Percentiles rank a stretch among this genome's conserved stretches.
These are phyloP conservation scores for Artemisia princeps DNA, from an alignment of 140 eudicot genomes.

Conservation along the genomic window DNA sequence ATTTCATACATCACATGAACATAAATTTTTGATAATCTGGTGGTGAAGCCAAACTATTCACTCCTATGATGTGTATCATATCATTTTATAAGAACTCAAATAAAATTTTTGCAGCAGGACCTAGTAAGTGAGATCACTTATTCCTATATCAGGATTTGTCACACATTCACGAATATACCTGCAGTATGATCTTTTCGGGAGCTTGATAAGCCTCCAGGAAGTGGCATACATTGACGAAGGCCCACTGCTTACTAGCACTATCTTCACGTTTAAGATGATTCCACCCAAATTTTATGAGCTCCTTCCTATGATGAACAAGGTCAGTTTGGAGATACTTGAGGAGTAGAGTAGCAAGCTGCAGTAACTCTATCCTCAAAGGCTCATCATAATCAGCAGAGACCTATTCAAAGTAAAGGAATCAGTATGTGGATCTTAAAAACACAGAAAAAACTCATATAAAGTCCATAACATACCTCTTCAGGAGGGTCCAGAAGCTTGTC, in stretches of 20 bases:
- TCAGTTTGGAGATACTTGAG: constrained; percentile 92
- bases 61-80: too few relatives aligned
- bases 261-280: constrained; percentile 99
- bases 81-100: neutral
- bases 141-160: constrained; percentile 2
- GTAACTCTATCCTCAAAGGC: constrained; percentile 94
- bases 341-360: constrained; percentile 94
- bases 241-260: constrained; percentile 99
- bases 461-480: constrained; percentile 62
- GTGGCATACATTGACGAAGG: constrained; percentile 98
- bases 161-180: constrained; percentile 39
- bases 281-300: constrained; percentile 99
- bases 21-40: too few relatives aligned
- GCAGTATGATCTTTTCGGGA: constrained; percentile 96
- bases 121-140: neutral
- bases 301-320: constrained; percentile 92
- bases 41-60: too few relatives aligned
- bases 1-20: too few relatives aligned
- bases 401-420: constrained; percentile 32
- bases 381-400: constrained; percentile 97
- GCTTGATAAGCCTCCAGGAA: constrained; percentile 99
- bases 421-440: neutral
- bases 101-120: neutral
- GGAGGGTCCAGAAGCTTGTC: constrained; percentile 97
- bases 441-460: neutral